phyloP scores from a whole-genome alignment of 2,329 filamentous ascomycete genomes.

The Colletotrichum endophyticum region DNA sequence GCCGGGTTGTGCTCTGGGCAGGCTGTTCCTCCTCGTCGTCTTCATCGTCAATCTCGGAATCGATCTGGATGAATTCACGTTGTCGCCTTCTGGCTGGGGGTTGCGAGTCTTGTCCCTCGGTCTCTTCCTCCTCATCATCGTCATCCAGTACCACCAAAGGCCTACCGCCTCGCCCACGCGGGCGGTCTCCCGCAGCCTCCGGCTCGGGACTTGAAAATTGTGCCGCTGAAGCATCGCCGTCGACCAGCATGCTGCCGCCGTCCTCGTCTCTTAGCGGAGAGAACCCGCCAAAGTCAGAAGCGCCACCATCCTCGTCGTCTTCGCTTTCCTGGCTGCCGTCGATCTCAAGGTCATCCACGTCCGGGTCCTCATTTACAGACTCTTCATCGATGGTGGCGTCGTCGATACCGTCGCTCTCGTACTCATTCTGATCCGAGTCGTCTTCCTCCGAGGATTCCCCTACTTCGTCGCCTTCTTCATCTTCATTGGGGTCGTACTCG shows the following conservation, averaged over 20 bases:
- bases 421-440: conserved; percentile 26
- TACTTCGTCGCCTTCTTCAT: neutral
- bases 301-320: conserved; percentile 27
- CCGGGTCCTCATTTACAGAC: conserved; percentile 1
- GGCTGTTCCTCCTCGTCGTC: neutral
- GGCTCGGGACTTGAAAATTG: conserved; percentile 36
- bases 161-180: conserved; percentile 23
- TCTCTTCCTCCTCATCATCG: conserved; percentile 20
- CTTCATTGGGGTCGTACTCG: neutral
- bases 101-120: neutral
- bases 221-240: conserved; percentile 10
- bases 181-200: conserved; percentile 8
- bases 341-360: conserved; percentile 7
- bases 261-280: conserved; percentile 14
- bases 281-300: conserved; percentile 4
- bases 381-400: conserved; percentile 33
- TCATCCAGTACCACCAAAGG: conserved; percentile 31
- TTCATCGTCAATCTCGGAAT: conserved; percentile 9
- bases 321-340: conserved; percentile 17
- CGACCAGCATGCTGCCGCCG: conserved; percentile 6
- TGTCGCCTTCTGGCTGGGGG: neutral
- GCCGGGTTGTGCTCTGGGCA: conserved; percentile 19
- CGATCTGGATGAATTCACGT: neutral
- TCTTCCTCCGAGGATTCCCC: conserved; percentile 14
- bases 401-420: conserved; percentile 45